Evolutionary conservation across 2,329 filamentous ascomycete species (phyloP).

Genomic region (Fusarium oxysporum): DNA sequence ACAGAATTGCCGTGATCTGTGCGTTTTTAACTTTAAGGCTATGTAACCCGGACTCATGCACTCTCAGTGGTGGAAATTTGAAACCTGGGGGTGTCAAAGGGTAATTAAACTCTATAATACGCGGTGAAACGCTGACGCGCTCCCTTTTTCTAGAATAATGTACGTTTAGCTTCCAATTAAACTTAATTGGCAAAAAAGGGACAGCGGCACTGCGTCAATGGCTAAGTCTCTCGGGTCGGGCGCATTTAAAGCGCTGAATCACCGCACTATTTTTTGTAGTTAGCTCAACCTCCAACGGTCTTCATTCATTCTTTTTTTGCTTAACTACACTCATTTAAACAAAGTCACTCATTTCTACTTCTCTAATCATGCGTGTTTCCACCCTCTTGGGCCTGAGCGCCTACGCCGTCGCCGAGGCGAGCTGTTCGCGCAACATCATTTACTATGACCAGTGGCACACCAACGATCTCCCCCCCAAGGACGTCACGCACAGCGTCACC

Average conservation of each 20-base stretch:
- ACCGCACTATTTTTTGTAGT: not conserved
- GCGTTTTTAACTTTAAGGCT: conserved; percentile 15
- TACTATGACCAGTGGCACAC: conserved; percentile 62
- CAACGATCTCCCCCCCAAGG: conserved; percentile 49
- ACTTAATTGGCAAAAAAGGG: conserved; percentile 1
- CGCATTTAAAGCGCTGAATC: not conserved
- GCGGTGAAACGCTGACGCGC: not conserved
- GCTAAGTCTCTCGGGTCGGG: not conserved
- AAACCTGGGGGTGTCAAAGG: not conserved
- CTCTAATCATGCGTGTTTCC: conserved; percentile 5
- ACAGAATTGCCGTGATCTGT: conserved; percentile 14
- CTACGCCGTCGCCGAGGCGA: conserved; percentile 10
- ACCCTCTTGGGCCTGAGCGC: not conserved
- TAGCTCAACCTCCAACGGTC: not conserved
- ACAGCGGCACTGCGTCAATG: not conserved
- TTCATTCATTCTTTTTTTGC: not conserved
- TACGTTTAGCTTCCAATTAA: conserved; percentile 3
- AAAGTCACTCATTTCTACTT: not conserved
- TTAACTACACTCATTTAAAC: not conserved
- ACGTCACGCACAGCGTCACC: conserved; percentile 59
- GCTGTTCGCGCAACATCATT: conserved; percentile 51
- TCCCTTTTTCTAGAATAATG: not conserved
- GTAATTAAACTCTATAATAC: conserved; percentile 18
- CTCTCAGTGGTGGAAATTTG: not conserved
- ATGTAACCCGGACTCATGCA: not conserved